A percentile compares a stretch with the other conserved stretches of the same genome.
Conservation (phyloP, 23 red algal genomes). For the Gracilaria gracilis region DNA sequence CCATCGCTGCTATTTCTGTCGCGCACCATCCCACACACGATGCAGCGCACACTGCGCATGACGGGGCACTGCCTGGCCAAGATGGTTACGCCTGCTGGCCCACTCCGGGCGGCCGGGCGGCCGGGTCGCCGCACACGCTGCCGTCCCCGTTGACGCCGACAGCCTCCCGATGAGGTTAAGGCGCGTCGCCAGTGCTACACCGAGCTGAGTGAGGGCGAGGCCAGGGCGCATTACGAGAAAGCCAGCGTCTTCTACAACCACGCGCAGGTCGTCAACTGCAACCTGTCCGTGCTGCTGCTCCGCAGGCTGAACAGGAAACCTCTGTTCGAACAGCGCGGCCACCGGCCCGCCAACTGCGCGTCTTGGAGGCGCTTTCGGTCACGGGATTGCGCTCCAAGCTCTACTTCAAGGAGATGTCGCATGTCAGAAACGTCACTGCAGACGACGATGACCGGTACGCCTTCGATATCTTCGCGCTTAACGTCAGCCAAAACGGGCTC, state of each 20-base stretch:
- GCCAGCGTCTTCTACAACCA: conserved; percentile 96
- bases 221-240: conserved; percentile 63
- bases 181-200: neutral
- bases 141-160: neutral
- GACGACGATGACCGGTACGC: conserved; percentile 90
- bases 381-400: conserved; percentile 91
- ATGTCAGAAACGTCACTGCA: conserved; percentile 75
- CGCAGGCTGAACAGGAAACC: conserved; percentile 43
- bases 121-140: neutral
- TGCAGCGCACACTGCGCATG: conserved; percentile 19
- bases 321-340: neutral
- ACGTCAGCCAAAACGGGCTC: conserved; percentile 78
- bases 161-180: neutral
- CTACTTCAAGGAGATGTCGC: conserved; percentile 83
- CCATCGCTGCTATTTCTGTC: conserved; percentile 22
- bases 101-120: neutral
- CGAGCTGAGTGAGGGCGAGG: conserved; percentile 89
- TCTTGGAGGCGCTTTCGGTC: conserved; percentile 78
- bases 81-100: neutral
- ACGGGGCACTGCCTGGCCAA: conserved; percentile 14
- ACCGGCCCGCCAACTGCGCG: conserved; percentile 41
- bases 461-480: conserved; percentile 65
- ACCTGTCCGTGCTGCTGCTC: conserved; percentile 91
- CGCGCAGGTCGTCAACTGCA: conserved; percentile 97
- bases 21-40: neutral